These are phyloP conservation scores for Arthrobotrys sinensis DNA, from an alignment of 2,329 filamentous ascomycete genomes.

Conservation along the genomic window DNA sequence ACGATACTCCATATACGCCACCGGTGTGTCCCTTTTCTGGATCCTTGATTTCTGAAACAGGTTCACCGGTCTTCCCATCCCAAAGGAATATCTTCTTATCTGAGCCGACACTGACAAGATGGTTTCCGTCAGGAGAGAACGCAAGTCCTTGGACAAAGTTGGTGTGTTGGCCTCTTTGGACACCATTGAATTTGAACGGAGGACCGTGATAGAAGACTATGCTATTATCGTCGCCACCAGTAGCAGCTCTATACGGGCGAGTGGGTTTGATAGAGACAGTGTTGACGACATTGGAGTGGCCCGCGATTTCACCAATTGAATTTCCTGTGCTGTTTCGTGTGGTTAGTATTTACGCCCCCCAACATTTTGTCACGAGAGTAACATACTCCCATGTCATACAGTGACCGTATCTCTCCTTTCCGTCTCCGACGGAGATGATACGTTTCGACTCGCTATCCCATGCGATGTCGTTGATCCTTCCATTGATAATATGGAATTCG, in stretches of 20 bases:
- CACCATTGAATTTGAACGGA: slow-evolving; percentile 96
- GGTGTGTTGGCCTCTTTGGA: slow-evolving; percentile 80
- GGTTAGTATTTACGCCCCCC: not conserved
- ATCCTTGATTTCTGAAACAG: slow-evolving; percentile 77
- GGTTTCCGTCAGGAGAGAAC: slow-evolving; percentile 89
- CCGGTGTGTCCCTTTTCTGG: slow-evolving; percentile 89
- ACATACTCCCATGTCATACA: slow-evolving; percentile 57
- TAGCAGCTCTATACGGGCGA: slow-evolving; percentile 90
- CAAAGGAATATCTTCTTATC: slow-evolving; percentile 94
- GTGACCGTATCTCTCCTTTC: slow-evolving; percentile 78
- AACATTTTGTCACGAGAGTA: slow-evolving; percentile 73
- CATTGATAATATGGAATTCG: slow-evolving; percentile 94
- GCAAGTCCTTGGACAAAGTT: slow-evolving; percentile 90
- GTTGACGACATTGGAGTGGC: slow-evolving; percentile 92
- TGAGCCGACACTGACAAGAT: slow-evolving; percentile 89
- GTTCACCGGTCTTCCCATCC: slow-evolving; percentile 94
- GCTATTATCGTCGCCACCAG: slow-evolving; percentile 89
- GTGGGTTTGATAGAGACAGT: slow-evolving; percentile 90
- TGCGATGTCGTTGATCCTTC: slow-evolving; percentile 93
- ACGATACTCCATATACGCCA: slow-evolving; percentile 92
- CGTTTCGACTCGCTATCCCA: slow-evolving; percentile 98
- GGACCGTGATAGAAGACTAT: slow-evolving; percentile 94
- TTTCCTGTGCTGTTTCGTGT: slow-evolving; percentile 87
- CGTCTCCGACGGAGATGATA: slow-evolving; percentile 95
- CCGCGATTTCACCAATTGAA: slow-evolving; percentile 92